Evolutionary conservation across 805 yeast species (phyloP), one percentile per base, ranked within the genome.

Genomic region (Metschnikowia matae): DNA sequence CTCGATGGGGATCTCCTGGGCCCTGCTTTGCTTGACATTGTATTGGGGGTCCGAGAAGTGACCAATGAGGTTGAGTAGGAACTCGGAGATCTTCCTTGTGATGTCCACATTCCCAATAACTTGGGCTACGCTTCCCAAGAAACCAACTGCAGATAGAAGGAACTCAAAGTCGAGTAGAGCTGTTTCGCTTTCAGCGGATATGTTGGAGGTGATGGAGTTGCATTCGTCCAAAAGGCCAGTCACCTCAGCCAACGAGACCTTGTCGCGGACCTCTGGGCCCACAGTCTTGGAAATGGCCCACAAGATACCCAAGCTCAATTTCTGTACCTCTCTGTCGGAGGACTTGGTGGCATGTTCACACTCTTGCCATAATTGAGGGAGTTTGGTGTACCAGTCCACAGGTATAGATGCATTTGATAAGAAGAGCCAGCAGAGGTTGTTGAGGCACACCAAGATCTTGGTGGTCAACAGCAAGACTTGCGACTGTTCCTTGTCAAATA

Each of bases 391-490:
- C 83, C 84, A 80, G 39, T 56, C 62, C 4, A 65, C 64, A 1
- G 76, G 73, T 44, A 65, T 59, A 14, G 60, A 47, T 35, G 68
- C 65, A 40, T 60, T 48, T 3, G 74, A 61, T 35, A 68, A 60
- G 51, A 78, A 61, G 29, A 84, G 67, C 90, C 91, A 84, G 38
- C 80, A 64, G 48, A 85, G 63, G 61, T 91, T 91, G 67, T 88
- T 89, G 63, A 89, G 74, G 7, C 87, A 83, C 13, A 81, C 75
- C 44, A 88, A 68, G 6, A 82, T 74, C 56, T 86, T 81, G 26
- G 80, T 72, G 26, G 77, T 68, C 52, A 84, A 77, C 40, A 76
- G 57, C 4, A 71, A 54, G 5, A 56, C 40, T 23, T 61, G 59
- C 3, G 60, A 49, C 49, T 67, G 59, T 2, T 33, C 46, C 10